phyloP scores from a whole-genome alignment of 2,329 filamentous ascomycete species.

The Plectosphaerella cucumerina region DNA sequence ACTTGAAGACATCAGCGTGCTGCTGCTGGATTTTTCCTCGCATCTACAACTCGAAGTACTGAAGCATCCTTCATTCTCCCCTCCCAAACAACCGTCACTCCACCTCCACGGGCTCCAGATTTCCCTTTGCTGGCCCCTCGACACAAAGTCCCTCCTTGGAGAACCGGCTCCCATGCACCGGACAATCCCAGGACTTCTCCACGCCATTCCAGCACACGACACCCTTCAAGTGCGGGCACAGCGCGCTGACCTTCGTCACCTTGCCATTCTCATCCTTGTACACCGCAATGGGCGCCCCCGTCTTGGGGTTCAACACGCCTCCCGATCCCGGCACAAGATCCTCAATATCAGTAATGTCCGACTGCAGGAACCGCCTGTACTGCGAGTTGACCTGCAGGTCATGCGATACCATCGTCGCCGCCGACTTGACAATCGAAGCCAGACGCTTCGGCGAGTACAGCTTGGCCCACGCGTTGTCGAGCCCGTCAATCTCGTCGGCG shows the following conservation, averaged over 20 bases:
- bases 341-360: slow-evolving; percentile 53
- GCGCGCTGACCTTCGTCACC: slow-evolving; percentile 44
- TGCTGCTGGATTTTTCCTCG: too few relatives aligned
- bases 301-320: slow-evolving; percentile 45
- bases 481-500: slow-evolving; percentile 47
- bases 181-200: slow-evolving; percentile 53
- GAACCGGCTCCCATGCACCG: slow-evolving; percentile 39
- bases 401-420: slow-evolving; percentile 41
- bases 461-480: slow-evolving; percentile 42
- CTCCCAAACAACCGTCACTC: too few relatives aligned
- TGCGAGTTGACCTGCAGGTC: slow-evolving; percentile 52
- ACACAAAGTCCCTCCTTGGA: slow-evolving; percentile 29
- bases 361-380: slow-evolving; percentile 49
- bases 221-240: slow-evolving; percentile 53
- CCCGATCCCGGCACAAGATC: slow-evolving; percentile 44
- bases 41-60: too few relatives aligned
- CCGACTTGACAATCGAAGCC: slow-evolving; percentile 36
- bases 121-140: slow-evolving; percentile 28
- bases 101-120: slow-evolving; percentile 8
- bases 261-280: slow-evolving; percentile 53
- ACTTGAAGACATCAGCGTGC: too few relatives aligned
- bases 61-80: too few relatives aligned
- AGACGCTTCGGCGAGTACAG: slow-evolving; percentile 48
- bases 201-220: slow-evolving; percentile 52
- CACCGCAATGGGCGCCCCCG: slow-evolving; percentile 44